Evolutionary conservation across 1,284 basidiomycete species (phyloP), one percentile per base, ranked within the genome.

Genomic region (Porodaedalea pini): DNA sequence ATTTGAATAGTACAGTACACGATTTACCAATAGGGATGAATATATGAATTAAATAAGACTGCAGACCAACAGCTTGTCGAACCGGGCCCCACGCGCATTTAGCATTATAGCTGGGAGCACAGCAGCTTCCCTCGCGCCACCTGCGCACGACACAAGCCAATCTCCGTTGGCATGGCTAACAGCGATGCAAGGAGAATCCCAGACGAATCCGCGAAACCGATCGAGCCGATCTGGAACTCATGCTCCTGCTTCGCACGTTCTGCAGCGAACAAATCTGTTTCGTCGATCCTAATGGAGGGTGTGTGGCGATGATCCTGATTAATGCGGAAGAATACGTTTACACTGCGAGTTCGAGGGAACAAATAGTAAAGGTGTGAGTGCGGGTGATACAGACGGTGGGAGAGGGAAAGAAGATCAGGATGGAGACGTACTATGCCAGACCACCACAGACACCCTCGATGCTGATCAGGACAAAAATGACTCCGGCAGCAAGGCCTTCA

Each of bases 391-490:
- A 34, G 29, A 39, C 34, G 55, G 29, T 36, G 56, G 54, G 48
- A 54, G n/a, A 21, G 56, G 31, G 39, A 47, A 34, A 31, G 44
- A 51, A 23, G 41, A 52, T 34, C 13, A 6, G 6, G 32, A 34
- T 13, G 32, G 13, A 34, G 13, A 77, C 88, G 69, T 65, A 91
- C 89, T 95, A 96, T n/a, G 91, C 91, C n/a, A 88, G 75, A 1
- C 93, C 93, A 44, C 93, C 93, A 63, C 92, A 95, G 40, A 94
- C 78, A 5, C 93, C 93, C 68, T 95, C 93, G 10, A 93, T 65
- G 60, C 86, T 85, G 64, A 94, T 86, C 48, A 94, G 78, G n/a
- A 83, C 57, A 69, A 93, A 92, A 1, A 93, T 85, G 21, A 84
- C 69, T 8, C 77, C 69, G 63, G 92, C 83, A 56, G 81, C 86